These are phyloP conservation scores for Paecilomyces sp. DNA, from an alignment of 2,329 filamentous ascomycete species.

Conservation along the genomic window DNA sequence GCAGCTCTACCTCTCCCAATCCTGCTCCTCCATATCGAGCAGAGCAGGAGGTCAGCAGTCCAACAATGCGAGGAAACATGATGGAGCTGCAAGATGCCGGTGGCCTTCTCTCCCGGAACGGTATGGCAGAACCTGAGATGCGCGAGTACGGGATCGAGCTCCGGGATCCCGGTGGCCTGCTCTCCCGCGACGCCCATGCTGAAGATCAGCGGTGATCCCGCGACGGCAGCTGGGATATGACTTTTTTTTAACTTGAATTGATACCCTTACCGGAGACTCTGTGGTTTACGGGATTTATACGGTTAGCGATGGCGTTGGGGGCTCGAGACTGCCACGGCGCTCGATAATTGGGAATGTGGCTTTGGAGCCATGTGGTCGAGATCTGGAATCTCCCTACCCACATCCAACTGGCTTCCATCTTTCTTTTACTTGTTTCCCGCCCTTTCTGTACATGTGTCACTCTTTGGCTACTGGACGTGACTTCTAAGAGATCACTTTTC, in stretches of 20 bases:
- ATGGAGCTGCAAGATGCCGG: conserved; percentile 38
- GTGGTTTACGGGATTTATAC: not conserved
- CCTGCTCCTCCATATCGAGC: conserved; percentile 14
- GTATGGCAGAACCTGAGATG: not conserved
- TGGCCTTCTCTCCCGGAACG: conserved; percentile 25
- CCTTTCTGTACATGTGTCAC: not conserved
- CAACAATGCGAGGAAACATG: conserved; percentile 14
- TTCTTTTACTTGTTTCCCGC: not conserved
- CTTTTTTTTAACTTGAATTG: not conserved
- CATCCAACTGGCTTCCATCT: not conserved
- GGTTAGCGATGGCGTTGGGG: conserved; percentile 1
- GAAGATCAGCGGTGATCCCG: not conserved
- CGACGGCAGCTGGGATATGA: not conserved
- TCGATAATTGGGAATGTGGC: not conserved
- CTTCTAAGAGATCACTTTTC: not conserved
- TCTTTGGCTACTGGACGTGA: not conserved
- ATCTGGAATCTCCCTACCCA: not conserved
- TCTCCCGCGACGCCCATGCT: not conserved
- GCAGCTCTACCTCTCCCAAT: conserved; percentile 10
- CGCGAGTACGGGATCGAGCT: not conserved
- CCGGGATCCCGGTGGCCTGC: not conserved
- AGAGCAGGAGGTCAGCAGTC: conserved; percentile 10
- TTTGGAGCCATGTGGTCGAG: not conserved
- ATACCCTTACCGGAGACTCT: not conserved
- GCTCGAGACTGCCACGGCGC: not conserved